A percentile compares a stretch with the other conserved stretches of the same genome.
Conservation (phyloP, 2,329 filamentous ascomycete genomes). For the Diplodia seriata region DNA sequence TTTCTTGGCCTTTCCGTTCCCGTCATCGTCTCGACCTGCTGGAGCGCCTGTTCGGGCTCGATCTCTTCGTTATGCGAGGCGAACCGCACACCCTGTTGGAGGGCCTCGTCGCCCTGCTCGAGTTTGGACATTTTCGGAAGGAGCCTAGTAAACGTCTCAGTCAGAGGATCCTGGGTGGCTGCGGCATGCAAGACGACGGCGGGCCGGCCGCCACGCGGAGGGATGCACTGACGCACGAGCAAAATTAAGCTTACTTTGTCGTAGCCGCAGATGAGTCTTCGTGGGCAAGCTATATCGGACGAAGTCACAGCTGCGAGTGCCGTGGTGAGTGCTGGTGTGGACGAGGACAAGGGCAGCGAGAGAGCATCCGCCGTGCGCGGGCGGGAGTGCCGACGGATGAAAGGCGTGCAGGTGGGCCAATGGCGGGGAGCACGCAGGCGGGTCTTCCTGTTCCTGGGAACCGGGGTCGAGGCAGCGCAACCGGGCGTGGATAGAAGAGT, state of each 20-base stretch:
- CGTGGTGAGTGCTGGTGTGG: constrained; percentile 2
- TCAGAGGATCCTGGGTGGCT: constrained; percentile 26
- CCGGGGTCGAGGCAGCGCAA: constrained; percentile 13
- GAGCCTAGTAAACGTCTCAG: constrained; percentile 25
- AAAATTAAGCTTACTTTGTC: constrained; percentile 28
- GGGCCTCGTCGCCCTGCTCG: constrained; percentile 33
- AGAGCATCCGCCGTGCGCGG: constrained; percentile 2
- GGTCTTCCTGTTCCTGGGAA: constrained; percentile 27
- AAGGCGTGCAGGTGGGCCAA: constrained; percentile 17
- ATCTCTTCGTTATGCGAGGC: constrained; percentile 50
- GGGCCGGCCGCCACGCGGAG: constrained; percentile 7
- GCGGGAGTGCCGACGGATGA: constrained; percentile 9
- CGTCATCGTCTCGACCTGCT: constrained; percentile 44
- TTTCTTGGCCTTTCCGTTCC: constrained; percentile 38
- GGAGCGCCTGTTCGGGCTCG: constrained; percentile 44
- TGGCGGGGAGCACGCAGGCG: constrained; percentile 2
- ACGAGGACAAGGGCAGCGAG: constrained; percentile 5
- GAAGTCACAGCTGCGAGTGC: neutral
- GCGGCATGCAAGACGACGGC: neutral
- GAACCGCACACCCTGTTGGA: constrained; percentile 49
- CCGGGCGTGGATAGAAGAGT: constrained; percentile 8
- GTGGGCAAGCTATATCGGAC: constrained; percentile 15
- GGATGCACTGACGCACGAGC: constrained; percentile 18
- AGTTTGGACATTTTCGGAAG: constrained; percentile 30
- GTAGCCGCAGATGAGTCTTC: constrained; percentile 7